phyloP scores from a whole-genome alignment of 106 monocot species.

The Dendrobium chrysotoxum region DNA sequence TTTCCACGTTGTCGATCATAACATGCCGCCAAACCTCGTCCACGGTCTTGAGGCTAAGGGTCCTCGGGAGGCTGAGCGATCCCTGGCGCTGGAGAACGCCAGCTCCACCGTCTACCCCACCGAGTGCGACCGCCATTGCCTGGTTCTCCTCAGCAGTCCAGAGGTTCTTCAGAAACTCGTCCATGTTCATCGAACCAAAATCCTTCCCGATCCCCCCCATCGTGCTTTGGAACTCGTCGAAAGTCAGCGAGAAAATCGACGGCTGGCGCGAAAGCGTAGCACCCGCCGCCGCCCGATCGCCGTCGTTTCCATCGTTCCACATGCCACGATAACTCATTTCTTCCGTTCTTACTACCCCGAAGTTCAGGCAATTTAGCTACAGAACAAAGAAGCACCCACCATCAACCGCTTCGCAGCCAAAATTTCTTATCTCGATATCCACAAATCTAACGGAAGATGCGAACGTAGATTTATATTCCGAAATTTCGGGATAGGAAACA shows the following conservation, averaged over 20 bases:
- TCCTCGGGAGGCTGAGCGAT: constrained; percentile 36
- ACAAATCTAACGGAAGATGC: background rate
- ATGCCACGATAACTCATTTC: background rate
- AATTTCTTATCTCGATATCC: background rate
- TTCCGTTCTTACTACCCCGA: background rate
- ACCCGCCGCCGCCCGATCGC: background rate
- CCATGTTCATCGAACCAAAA: constrained; percentile 91
- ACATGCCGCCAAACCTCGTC: constrained; percentile 84
- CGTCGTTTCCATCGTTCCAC: background rate
- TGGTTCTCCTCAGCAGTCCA: constrained; percentile 69
- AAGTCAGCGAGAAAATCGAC: constrained; percentile 64
- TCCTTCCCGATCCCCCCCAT: constrained; percentile 53
- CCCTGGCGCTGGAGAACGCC: constrained; percentile 31
- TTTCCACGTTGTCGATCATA: constrained; percentile 8
- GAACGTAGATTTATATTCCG: too few species aligned
- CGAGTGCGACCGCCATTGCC: constrained; percentile 20
- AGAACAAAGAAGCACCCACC: background rate
- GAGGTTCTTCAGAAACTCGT: constrained; percentile 58
- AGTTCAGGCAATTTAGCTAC: background rate
- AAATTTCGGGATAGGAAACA: too few species aligned
- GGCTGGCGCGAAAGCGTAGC: constrained; percentile 48
- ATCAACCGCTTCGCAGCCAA: background rate
- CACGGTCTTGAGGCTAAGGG: constrained; percentile 60
- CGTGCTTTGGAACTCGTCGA: constrained; percentile 69
- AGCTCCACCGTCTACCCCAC: background rate